Evolutionary conservation across 768 basidiomycete species (phyloP), one percentile per base, ranked within the genome.

Genomic region (Hericium alpestre): DNA sequence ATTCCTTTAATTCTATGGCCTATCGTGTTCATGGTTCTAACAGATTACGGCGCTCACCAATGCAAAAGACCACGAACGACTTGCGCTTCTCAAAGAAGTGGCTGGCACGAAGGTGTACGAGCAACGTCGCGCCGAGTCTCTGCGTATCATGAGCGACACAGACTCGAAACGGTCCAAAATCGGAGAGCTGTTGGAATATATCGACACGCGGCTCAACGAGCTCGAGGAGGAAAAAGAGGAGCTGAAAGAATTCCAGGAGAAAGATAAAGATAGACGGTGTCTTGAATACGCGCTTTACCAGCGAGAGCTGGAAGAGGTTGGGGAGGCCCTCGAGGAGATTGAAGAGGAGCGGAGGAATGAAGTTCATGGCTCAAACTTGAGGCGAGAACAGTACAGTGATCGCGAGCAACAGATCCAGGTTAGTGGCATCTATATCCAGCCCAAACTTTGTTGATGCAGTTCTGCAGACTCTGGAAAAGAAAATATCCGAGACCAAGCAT

Each of bases 51-150:
- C 90, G 20, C 76, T 99, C 12, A 99, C 95, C 8, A 99, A 98
- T 61, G 94, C 94, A 22, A 96, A 96, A 69, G 96, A 99, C 65
- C 83, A 86, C 52, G 95, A 99, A 68, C 82, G 96, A 2, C 79
- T 99, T 5, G 84, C 90, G 0, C 78, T 99, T n/a, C 76, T 99
- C 49, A 98, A 99, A 66, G 96, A 99, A 70, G 94, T 99, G 0
- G 96, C 95, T 0, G 96, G 96, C 3, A 99, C 96, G 0, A 93
- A 96, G 64, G 93, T 98, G 1, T 99, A 99, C 66, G 96, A 99
- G 71, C 89, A 95, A 66, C 84, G 94, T 50, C 82, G 95, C 15
- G 63, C 87, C 0, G 96, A 99, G 68, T 93, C 90, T 4, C 75
- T 94, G n/a, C 85, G 90, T 55, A 93, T 98, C 67, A 96, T 98